Conservation (phyloP, 228 moss, liverwort and hornwort species). For the Sphagnum magellanicum region DNA sequence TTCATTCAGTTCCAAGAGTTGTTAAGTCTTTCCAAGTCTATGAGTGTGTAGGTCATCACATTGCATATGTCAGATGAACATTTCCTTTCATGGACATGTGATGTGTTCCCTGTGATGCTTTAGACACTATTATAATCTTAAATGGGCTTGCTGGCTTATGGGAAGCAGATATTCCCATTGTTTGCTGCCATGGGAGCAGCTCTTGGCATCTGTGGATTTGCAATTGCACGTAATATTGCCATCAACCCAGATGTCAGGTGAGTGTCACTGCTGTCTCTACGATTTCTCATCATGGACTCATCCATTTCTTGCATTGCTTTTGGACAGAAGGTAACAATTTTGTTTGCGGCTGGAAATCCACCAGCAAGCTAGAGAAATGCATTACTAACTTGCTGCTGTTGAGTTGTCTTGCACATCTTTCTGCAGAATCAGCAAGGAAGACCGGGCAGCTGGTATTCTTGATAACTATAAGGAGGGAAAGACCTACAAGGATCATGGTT, state of each 20-base stretch:
- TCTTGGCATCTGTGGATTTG: constrained; percentile 71
- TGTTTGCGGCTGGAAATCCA: no score
- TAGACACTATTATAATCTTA: no score
- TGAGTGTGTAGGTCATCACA: no score
- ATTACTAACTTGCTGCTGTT: not conserved
- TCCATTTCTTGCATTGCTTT: not conserved
- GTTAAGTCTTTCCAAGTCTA: no score
- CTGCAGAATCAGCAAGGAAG: constrained; percentile 64
- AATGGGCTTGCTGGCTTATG: not conserved
- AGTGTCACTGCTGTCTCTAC: not conserved
- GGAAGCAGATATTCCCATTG: constrained; percentile 70
- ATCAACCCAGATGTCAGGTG: constrained; percentile 97
- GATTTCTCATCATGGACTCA: not conserved
- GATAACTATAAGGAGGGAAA: constrained; percentile 71
- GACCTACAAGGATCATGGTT: constrained; percentile 50
- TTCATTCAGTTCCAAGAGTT: no score
- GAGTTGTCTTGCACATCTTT: not conserved
- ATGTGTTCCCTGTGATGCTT: no score
- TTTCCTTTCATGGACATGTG: no score
- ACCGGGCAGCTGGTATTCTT: constrained; percentile 45
- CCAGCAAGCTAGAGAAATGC: no score
- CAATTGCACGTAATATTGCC: constrained; percentile 75
- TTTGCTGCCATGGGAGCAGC: constrained; percentile 82
- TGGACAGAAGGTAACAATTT: no score
- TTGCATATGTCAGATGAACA: no score